These are phyloP conservation scores for Pichia sp. DNA, from an alignment of 1,139 yeast species.

Conservation along the genomic window DNA sequence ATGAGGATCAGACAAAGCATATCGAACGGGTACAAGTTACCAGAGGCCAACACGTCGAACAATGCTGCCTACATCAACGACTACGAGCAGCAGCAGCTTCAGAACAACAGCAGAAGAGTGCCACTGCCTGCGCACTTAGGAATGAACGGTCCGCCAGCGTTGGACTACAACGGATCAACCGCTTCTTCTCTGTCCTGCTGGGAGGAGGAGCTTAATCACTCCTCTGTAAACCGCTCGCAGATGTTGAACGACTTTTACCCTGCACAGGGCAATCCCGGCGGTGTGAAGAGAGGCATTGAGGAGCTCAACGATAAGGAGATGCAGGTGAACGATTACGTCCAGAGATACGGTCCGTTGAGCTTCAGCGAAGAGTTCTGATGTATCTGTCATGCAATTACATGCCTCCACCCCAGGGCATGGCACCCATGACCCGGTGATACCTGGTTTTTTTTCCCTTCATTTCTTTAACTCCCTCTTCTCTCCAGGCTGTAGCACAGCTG, in stretches of 20 bases:
- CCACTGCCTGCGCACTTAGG: conserved; percentile 44
- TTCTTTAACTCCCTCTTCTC: background rate
- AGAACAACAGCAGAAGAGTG: conserved; percentile 36
- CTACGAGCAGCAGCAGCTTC: conserved; percentile 21
- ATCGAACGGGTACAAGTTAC: conserved; percentile 52
- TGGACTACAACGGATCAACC: conserved; percentile 29
- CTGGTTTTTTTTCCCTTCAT: background rate
- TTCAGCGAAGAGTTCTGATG: conserved; percentile 45
- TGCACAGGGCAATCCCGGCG: conserved; percentile 3
- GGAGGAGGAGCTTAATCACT: conserved; percentile 27
- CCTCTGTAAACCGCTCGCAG: background rate
- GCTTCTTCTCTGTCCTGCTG: conserved; percentile 31
- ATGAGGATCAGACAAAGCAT: conserved; percentile 70
- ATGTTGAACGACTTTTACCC: background rate
- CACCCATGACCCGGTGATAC: background rate
- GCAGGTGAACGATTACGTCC: conserved; percentile 22
- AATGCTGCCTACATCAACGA: conserved; percentile 15
- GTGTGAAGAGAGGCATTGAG: conserved; percentile 16
- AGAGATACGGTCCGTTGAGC: conserved; percentile 41
- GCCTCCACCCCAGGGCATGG: too few species aligned
- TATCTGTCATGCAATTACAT: background rate
- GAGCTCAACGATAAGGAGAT: conserved; percentile 14
- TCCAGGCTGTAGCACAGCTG: background rate
- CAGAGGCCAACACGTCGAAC: conserved; percentile 11
- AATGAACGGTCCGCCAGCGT: conserved; percentile 26